phyloP scores from a whole-genome alignment of 768 basidiomycete genomes.

The Tricholomella constricta region DNA sequence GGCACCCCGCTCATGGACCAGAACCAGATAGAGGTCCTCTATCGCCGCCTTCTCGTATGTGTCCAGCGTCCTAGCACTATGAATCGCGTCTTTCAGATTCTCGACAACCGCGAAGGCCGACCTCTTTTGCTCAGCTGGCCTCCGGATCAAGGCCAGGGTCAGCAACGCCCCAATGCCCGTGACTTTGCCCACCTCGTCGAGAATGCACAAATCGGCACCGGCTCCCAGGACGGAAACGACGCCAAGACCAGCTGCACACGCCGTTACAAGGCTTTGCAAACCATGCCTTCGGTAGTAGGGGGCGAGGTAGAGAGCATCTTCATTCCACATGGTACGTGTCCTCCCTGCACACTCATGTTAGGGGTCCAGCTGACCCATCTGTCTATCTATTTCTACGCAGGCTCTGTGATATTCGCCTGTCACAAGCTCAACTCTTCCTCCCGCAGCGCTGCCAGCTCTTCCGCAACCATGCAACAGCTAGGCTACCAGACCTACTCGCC shows the following conservation, averaged over 20 bases:
- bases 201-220: slow-evolving; percentile 62
- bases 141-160: slow-evolving; percentile 51
- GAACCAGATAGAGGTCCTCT: slow-evolving; percentile 62
- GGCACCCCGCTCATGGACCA: slow-evolving; percentile 66
- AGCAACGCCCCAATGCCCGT: slow-evolving; percentile 37
- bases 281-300: slow-evolving; percentile 56
- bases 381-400: slow-evolving; percentile 31
- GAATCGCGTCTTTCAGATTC: slow-evolving; percentile 77
- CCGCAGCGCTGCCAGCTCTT: slow-evolving; percentile 40
- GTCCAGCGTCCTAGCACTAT: slow-evolving; percentile 53
- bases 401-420: slow-evolving; percentile 72
- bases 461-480: slow-evolving; percentile 47
- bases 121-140: slow-evolving; percentile 76
- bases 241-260: slow-evolving; percentile 88
- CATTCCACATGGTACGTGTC: slow-evolving; percentile 79
- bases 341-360: slow-evolving; percentile 23
- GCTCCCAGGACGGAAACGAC: slow-evolving; percentile 52
- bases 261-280: slow-evolving; percentile 74
- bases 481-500: slow-evolving; percentile 42
- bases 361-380: slow-evolving; percentile 15
- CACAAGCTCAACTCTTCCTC: slow-evolving; percentile 58
- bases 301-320: slow-evolving; percentile 84
- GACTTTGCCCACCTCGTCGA: slow-evolving; percentile 65
- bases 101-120: slow-evolving; percentile 60
- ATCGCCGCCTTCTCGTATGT: slow-evolving; percentile 55